A percentile compares a stretch with the other conserved stretches of the same genome.
phyloP scores from a whole-genome alignment of 2,329 filamentous ascomycete species.

The Fusarium continuum region DNA sequence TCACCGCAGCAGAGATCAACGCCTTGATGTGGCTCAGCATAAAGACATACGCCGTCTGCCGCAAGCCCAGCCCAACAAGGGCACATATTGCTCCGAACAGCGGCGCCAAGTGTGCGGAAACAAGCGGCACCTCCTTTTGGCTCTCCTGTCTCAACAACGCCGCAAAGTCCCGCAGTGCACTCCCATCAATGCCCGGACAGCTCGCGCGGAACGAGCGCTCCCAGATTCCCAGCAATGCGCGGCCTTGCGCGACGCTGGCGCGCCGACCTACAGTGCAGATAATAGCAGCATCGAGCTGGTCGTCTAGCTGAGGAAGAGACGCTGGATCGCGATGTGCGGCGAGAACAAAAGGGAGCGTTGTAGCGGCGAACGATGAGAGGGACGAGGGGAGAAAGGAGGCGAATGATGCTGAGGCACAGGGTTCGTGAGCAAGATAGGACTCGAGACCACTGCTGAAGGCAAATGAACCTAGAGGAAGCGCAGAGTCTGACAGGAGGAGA shows the following conservation, averaged over 20 bases:
- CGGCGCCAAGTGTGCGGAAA: conserved; percentile 74
- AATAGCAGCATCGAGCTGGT: conserved; percentile 78
- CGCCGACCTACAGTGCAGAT: conserved; percentile 82
- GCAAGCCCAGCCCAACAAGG: conserved; percentile 66
- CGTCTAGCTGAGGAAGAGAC: conserved; percentile 69
- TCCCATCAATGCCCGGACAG: conserved; percentile 42
- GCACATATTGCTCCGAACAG: conserved; percentile 73
- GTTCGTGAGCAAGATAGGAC: conserved; percentile 78
- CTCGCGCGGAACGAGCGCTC: conserved; percentile 70
- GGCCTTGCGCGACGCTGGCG: conserved; percentile 78
- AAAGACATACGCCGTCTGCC: conserved; percentile 78
- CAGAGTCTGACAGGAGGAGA: conserved; percentile 81
- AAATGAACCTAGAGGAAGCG: conserved; percentile 84
- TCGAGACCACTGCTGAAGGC: conserved; percentile 86
- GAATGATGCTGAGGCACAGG: conserved; percentile 58
- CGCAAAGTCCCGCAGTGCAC: conserved; percentile 50
- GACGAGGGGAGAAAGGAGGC: conserved; percentile 75
- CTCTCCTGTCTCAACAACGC: conserved; percentile 46
- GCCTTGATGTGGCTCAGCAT: conserved; percentile 81
- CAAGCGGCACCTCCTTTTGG: conserved; percentile 51
- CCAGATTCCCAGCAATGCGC: conserved; percentile 79
- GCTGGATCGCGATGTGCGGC: conserved; percentile 68
- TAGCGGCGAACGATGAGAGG: conserved; percentile 74
- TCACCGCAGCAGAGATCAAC: conserved; percentile 77
- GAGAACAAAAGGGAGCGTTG: conserved; percentile 78